A percentile compares a stretch with the other conserved stretches of the same genome.
Evolutionary conservation across 192 early-diverging fungal genomes (phyloP).

Genomic region (Entomortierella chlamydospora): DNA sequence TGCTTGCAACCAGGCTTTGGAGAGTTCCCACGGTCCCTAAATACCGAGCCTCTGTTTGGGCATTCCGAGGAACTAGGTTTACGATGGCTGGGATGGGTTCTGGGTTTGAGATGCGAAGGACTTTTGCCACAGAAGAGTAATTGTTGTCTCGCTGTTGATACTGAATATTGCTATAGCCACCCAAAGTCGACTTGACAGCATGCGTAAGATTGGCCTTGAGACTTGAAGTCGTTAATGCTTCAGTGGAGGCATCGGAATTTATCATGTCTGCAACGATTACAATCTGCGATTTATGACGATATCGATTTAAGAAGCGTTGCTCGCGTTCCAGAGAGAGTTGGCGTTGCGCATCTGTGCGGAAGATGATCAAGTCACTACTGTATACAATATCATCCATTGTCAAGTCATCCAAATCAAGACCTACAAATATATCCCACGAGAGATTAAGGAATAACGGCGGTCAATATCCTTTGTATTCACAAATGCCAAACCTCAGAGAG

Average conservation of each 20-base stretch:
- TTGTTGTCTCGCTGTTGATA: background rate
- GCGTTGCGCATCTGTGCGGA: conserved; percentile 40
- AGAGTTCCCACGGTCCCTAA: conserved; percentile 29
- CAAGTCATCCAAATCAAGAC: conserved; percentile 45
- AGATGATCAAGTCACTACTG: conserved; percentile 42
- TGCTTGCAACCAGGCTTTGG: conserved; percentile 36
- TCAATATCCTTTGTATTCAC: background rate
- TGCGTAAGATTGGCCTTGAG: conserved; percentile 38
- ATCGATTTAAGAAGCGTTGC: conserved; percentile 45
- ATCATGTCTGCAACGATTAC: conserved; percentile 44
- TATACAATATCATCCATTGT: conserved; percentile 52
- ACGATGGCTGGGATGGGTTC: conserved; percentile 43
- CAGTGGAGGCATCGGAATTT: conserved; percentile 5
- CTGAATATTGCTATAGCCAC: conserved; percentile 42
- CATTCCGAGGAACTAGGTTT: conserved; percentile 1
- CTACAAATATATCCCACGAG: conserved; percentile 7
- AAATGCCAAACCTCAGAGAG: too few relatives aligned
- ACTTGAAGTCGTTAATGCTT: conserved; percentile 29
- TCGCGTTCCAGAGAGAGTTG: conserved; percentile 47
- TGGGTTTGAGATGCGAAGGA: conserved; percentile 48
- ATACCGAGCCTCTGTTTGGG: conserved; percentile 13
- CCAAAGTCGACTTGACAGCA: conserved; percentile 28
- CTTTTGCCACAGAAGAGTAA: conserved; percentile 18
- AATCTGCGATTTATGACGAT: conserved; percentile 52
- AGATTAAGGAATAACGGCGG: background rate